Conservation (phyloP, 2,329 filamentous ascomycete genomes). For the Beauveria sp. region DNA sequence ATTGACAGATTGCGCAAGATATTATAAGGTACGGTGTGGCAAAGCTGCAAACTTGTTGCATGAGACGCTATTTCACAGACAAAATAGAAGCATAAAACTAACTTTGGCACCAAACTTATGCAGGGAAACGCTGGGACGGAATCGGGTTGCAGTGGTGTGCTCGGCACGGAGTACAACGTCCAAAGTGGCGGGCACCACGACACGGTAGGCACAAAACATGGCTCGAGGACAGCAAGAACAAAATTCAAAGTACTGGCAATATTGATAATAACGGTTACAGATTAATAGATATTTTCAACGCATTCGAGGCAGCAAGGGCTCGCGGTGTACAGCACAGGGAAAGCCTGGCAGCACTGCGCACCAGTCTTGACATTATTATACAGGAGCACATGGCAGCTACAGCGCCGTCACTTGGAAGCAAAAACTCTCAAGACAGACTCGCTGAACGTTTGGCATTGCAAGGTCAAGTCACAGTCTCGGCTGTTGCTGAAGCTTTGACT, state of each 20-base stretch:
- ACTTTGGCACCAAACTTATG: neutral
- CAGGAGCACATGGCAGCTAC: neutral
- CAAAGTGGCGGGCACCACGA: constrained; percentile 1
- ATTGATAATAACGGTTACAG: neutral
- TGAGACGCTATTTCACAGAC: neutral
- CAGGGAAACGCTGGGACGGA: neutral
- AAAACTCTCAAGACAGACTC: neutral
- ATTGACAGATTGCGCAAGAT: neutral
- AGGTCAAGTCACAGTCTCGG: neutral
- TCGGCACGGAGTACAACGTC: neutral
- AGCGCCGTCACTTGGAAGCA: neutral
- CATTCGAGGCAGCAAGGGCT: neutral
- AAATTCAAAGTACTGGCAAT: neutral
- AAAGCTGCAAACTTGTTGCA: neutral
- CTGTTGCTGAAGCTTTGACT: neutral
- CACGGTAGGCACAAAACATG: neutral
- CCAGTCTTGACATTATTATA: neutral
- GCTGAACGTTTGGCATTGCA: neutral
- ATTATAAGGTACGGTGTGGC: neutral
- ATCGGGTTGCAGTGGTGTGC: constrained; percentile 4
- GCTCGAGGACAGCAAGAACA: no score
- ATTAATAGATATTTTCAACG: neutral
- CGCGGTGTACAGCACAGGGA: neutral
- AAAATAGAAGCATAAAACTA: constrained; percentile 8
- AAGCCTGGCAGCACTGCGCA: neutral